Conservation (phyloP, 1,284 basidiomycete species). For the Paramarasmius palmivorus region DNA sequence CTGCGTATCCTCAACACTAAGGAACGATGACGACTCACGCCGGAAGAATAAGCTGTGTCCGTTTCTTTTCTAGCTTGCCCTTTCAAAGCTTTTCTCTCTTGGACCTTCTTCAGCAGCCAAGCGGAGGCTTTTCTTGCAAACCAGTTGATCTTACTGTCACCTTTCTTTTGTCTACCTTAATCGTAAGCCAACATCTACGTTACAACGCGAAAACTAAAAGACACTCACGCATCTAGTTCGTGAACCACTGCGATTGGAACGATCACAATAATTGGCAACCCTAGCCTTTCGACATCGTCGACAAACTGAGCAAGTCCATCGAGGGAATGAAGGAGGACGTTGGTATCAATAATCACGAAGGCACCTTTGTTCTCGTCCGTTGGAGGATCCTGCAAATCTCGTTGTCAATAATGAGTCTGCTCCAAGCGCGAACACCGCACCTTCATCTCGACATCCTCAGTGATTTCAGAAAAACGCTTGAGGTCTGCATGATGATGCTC, state of each 20-base stretch:
- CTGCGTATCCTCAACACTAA: conserved; percentile 5
- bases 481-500: conserved; percentile 8
- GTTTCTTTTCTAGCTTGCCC: conserved; percentile 71
- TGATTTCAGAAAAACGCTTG: conserved; percentile 8
- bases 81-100: conserved; percentile 55
- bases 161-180: conserved; percentile 60
- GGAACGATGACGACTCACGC: conserved; percentile 1
- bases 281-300: conserved; percentile 52
- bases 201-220: conserved; percentile 3
- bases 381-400: conserved; percentile 34
- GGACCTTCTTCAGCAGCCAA: conserved; percentile 68
- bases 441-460: conserved; percentile 67
- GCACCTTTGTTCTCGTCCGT: conserved; percentile 37
- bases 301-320: conserved; percentile 65
- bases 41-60: conserved; percentile 43
- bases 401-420: neutral
- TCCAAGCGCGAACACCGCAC: conserved; percentile 29
- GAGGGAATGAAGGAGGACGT: conserved; percentile 67
- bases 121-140: conserved; percentile 69
- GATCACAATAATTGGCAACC: conserved; percentile 54
- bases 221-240: conserved; percentile 68
- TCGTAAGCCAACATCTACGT: conserved; percentile 2
- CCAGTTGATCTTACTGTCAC: conserved; percentile 53
- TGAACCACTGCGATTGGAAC: conserved; percentile 71
- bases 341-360: conserved; percentile 73